Conservation (phyloP, 306 rosid species). For the Castanea crenata region DNA sequence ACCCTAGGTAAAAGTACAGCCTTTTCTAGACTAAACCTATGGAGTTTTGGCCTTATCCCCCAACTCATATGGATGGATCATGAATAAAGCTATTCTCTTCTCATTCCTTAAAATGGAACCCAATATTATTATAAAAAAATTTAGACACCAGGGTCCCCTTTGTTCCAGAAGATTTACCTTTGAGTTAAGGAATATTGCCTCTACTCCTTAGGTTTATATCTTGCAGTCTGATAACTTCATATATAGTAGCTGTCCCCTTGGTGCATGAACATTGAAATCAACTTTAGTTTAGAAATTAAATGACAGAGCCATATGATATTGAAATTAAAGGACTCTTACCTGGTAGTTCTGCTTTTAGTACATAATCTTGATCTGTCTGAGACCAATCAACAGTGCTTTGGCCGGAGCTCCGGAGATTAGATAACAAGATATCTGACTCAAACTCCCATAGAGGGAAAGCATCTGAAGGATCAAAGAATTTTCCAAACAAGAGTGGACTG, state of each 20-base stretch:
- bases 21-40: conserved; percentile 19
- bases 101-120: conserved; percentile 4
- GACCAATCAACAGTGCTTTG: conserved; percentile 71
- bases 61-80: conserved; percentile 10
- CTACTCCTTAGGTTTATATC: conserved; percentile 19
- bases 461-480: conserved; percentile 94
- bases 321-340: conserved; percentile 39
- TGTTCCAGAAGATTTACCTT: conserved; percentile 19
- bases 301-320: neutral
- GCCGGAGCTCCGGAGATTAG: conserved; percentile 53
- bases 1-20: conserved; percentile 14
- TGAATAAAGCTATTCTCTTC: conserved; percentile 12
- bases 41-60: conserved; percentile 30
- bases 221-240: conserved; percentile 16
- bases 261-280: conserved; percentile 24
- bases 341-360: conserved; percentile 74
- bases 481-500: conserved; percentile 90
- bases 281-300: conserved; percentile 9
- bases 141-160: conserved; percentile 10
- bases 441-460: conserved; percentile 97
- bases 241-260: conserved; percentile 9
- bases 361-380: conserved; percentile 61
- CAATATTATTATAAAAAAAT: neutral
- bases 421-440: conserved; percentile 71
- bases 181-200: conserved; percentile 28